Evolutionary conservation across 2,329 filamentous ascomycete species (phyloP).

Genomic region (Stagonosporopsis vannaccii): DNA sequence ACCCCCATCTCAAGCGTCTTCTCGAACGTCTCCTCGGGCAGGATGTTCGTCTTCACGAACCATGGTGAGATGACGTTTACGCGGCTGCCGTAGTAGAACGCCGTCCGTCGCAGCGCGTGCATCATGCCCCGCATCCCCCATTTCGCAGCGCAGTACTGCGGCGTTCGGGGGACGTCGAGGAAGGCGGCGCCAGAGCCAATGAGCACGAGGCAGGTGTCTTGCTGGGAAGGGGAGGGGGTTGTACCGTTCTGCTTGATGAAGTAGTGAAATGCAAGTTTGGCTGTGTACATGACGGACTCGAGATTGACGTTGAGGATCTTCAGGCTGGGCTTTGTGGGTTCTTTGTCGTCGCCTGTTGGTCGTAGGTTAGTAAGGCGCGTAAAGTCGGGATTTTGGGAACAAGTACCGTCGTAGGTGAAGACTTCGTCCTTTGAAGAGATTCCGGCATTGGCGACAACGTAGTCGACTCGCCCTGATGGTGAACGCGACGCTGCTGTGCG

Average conservation of each 20-base stretch:
- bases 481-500: neutral
- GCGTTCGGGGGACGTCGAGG: slow-evolving; percentile 13
- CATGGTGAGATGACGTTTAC: slow-evolving; percentile 14
- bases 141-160: slow-evolving; percentile 18
- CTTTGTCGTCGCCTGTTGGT: neutral
- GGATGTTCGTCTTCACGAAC: slow-evolving; percentile 21
- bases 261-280: slow-evolving; percentile 16
- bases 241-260: slow-evolving; percentile 13
- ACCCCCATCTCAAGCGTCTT: slow-evolving; percentile 6
- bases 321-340: neutral
- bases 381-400: too few species aligned
- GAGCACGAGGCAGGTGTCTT: slow-evolving; percentile 19
- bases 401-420: slow-evolving; percentile 18
- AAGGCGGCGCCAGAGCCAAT: slow-evolving; percentile 16
- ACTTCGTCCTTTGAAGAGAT: slow-evolving; percentile 16
- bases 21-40: slow-evolving; percentile 11
- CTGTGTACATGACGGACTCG: neutral
- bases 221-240: neutral
- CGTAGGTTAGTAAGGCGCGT: neutral
- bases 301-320: neutral
- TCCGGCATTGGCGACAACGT: slow-evolving; percentile 21
- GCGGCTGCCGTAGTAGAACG: slow-evolving; percentile 7
- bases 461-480: neutral
- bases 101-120: slow-evolving; percentile 12
- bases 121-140: slow-evolving; percentile 22